phyloP scores from a whole-genome alignment of 371 early-diverging fungal genomes.

The Zopfochytrium polystomum region DNA sequence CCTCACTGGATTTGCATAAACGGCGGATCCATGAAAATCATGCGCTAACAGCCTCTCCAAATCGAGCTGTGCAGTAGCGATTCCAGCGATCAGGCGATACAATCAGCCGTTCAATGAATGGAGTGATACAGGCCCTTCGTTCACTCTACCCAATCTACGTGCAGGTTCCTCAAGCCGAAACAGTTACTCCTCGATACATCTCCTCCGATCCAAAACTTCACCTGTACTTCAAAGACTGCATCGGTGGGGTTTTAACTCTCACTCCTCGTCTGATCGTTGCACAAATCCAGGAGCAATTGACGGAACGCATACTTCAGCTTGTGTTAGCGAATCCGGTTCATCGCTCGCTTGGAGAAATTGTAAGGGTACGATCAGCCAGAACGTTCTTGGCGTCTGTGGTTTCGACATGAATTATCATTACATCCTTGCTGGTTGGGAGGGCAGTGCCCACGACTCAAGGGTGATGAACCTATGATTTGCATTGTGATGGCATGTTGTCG shows the following conservation, averaged over 20 bases:
- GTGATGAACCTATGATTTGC: background rate
- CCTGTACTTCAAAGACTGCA: no score
- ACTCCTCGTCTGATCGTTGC: conserved; percentile 1
- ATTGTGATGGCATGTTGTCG: conserved; percentile 4
- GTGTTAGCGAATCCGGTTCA: background rate
- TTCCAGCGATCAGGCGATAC: conserved; percentile 9
- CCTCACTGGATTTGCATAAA: background rate
- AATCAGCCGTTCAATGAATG: background rate
- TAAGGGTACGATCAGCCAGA: conserved; percentile 11
- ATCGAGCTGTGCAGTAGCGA: conserved; percentile 1
- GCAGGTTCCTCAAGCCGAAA: background rate
- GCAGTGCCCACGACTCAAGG: conserved; percentile 6
- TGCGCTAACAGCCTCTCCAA: background rate
- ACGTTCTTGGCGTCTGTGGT: conserved; percentile 13
- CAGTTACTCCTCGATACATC: no score
- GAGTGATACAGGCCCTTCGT: background rate
- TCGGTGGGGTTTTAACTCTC: no score
- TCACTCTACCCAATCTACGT: background rate
- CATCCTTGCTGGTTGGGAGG: conserved; percentile 17
- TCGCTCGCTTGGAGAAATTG: no score
- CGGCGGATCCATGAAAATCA: background rate
- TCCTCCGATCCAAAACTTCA: background rate
- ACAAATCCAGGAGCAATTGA: conserved; percentile 11
- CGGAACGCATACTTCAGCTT: conserved; percentile 7
- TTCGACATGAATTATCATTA: conserved; percentile 6